Base-by-base conservation (phyloP, 805 yeast genomes). In the Candida incommunis region DNA sequence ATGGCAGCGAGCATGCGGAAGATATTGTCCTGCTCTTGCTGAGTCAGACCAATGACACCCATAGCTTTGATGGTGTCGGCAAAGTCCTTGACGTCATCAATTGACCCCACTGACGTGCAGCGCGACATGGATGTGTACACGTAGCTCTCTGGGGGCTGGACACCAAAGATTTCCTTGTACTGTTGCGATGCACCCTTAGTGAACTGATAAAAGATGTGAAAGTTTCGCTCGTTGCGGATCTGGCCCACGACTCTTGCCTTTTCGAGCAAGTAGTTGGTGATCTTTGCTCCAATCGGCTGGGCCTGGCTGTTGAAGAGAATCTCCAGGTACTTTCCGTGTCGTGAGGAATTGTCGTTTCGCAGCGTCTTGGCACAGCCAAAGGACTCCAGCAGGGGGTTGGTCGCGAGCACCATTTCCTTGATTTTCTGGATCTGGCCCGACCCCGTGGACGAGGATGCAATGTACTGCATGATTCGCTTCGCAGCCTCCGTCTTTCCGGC, bases 401-500 rank as follows among this genome's bases (percentile, higher is more conserved):
- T 92, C 16, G 99, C 98, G 51, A 92, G 70, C 9, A 92, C 97
- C 94, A 92, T 92, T 58, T 92, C 96, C 62, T 88, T 92, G 64
- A 90, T 88, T 57, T 78, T 79, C 50, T 82, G 78, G 56, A 92
- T 90, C n/a, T 31, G 18, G n/a, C 37, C 37, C 7, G 18, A 5
- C 5, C 37, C 37, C n/a, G 69, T 70, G 25, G 82, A 72, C 20
- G 82, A 71, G 4, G 77, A 65, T 4, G 71, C 61, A 54, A 90
- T 82, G 61, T 90, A 90, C 65, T 90, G 96, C 97, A 90, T 90
- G 63, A 90, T 88, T 61, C 94, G 78, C 68, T 90, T 90, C 37
- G 97, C 96, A 21, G 96, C 96, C 66, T 90, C 97, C 3, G 97
- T 90, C 60, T 90, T 90, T 43, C 97, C 97, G 3, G 97, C 97